These are phyloP conservation scores for Aspergillus wentii DNA, from an alignment of 495 filamentous ascomycete genomes.

Conservation along the genomic window DNA sequence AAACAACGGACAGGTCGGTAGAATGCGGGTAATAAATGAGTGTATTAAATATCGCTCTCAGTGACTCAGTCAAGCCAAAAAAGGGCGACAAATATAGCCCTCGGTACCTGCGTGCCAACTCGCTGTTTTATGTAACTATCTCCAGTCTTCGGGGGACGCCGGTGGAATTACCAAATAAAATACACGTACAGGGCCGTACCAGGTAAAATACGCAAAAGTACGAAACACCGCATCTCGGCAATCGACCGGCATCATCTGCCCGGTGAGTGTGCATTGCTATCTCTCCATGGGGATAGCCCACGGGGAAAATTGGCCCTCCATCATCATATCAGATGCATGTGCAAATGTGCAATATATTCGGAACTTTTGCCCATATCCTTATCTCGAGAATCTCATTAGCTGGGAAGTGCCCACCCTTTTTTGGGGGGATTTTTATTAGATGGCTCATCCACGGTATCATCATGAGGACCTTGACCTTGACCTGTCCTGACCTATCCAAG, in stretches of 20 bases:
- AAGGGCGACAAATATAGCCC: too few species aligned
- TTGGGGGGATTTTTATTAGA: neutral
- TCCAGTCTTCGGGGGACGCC: slow-evolving; percentile 7
- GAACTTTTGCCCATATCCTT: slow-evolving; percentile 8
- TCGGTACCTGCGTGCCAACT: slow-evolving; percentile 21
- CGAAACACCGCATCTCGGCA: too few species aligned
- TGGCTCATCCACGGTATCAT: slow-evolving; percentile 7
- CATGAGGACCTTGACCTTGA: too few species aligned
- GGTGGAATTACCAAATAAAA: neutral
- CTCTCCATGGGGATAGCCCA: too few species aligned
- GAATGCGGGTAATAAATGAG: too few species aligned
- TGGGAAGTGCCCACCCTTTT: neutral
- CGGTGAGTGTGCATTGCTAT: neutral
- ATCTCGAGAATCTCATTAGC: slow-evolving; percentile 9
- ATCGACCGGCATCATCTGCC: slow-evolving; percentile 16
- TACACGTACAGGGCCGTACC: too few species aligned
- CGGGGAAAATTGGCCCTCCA: too few species aligned
- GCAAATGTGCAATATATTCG: neutral
- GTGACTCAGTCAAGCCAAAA: too few species aligned
- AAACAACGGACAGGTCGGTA: too few species aligned
- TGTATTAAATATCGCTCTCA: slow-evolving; percentile 1
- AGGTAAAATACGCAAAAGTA: too few species aligned
- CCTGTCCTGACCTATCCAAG: too few species aligned
- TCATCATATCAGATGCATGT: slow-evolving; percentile 1
- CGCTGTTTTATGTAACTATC: slow-evolving; percentile 9